Base-by-base conservation (phyloP, 2,329 filamentous ascomycete species). In the Pyrenochaeta sp. region DNA sequence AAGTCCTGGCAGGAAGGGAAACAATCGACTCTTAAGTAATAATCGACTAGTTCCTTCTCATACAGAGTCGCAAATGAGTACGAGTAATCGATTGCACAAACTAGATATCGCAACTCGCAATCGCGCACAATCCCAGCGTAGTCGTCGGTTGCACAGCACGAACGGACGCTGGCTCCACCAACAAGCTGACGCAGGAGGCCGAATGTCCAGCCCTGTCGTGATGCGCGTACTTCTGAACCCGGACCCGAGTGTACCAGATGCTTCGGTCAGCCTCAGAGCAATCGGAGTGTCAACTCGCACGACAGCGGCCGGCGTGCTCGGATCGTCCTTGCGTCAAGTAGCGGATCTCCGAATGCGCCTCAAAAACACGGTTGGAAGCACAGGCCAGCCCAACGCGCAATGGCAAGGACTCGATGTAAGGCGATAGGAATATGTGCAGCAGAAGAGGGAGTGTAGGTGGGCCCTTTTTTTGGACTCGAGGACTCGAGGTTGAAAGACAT, bases 81-180 rank as follows among this genome's bases (percentile, higher is more conserved):
- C 12, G 9, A n/a, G 24, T 19, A n/a, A 25, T 2, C 42, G 12
- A 44, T 44, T 28, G 42, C 2, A 28, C 42, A 44, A 27, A 5
- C 42, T 7, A 27, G 42, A 13, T 44, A 44, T 27, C 24, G 22
- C 42, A 44, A 27, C 7, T 44, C 24, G 42, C 42, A 44, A 24
- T 44, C 15, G 42, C 42, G 42, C 42, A 44, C 36, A 44, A 15
- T 27, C 42, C 22, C 7, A 19, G 25, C 3, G 42, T 44, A 8
- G 42, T 27, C 15, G 36, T n/a, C 4, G 22, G 54, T 58, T 58
- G 42, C 54, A 61, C 58, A 8, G 51, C 51, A 51, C 45, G 34
- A 15, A 39, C 36, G 39, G 24, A 36, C 49, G 49, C 47, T 45
- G 51, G 45, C 50, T 42, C 49, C 58, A 50, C 49, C 40, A 59